Base-by-base conservation (phyloP, 805 yeast genomes). In the Ogataea naganishii region DNA sequence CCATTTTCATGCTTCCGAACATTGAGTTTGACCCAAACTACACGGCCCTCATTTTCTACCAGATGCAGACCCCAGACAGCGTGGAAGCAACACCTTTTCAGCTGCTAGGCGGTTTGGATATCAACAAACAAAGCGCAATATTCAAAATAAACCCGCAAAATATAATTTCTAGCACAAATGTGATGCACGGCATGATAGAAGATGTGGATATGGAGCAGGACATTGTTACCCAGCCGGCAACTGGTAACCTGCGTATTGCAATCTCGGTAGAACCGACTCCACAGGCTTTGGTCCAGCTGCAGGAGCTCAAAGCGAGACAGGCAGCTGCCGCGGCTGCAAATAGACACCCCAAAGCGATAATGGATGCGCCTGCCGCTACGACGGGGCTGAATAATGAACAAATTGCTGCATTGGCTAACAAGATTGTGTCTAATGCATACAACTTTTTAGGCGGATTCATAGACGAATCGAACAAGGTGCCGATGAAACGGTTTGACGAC, bases 341-440 rank as follows among this genome's bases (percentile, higher is more conserved):
- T 7, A 52, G 61, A 15, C 66, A 75, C 8, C 32, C 47, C 15
- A 15, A 20, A 8, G 22, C 40, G 13, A 18, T 19, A 11, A 14
- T 20, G 7, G 13, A 18, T 8, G 13, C 34, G 13, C 24, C 38
- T 3, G 26, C 30, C 12, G 31, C 49, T 48, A 51, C 33, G 44
- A 48, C 40, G 5, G 35, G 33, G 12, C 31, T 40, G 1, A 34
- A 43, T 4, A 49, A 43, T 27, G 42, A 43, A 8, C 52, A 51
- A 24, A 40, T 55, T 2, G 80, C 85, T 2, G 58, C 59, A 0
- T 53, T 89, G 34, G 96, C 96, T 2, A 83, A 81, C 37, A 83
- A 82, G 49, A 85, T 92, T 34, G 94, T 92, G 14, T 77, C 77
- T 22, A 85, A 92, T 53, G 96, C 96, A 2, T 92, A 89, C 57